Conservation (phyloP, 1,284 basidiomycete species). For the Trametes polyzona region DNA sequence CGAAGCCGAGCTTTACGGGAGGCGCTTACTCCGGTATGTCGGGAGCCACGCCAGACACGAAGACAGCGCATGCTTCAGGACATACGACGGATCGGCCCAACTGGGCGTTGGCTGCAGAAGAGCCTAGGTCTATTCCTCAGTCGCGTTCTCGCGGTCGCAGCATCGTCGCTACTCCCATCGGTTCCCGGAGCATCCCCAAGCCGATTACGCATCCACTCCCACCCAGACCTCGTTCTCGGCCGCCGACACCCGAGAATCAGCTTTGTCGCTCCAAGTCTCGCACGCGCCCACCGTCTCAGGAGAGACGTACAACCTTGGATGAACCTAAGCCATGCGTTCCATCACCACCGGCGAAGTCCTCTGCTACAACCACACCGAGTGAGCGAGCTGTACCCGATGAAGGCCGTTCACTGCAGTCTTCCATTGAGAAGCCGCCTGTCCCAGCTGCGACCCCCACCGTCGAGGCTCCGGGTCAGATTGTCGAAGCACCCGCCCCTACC, state of each 20-base stretch:
- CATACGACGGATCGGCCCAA: conserved; percentile 30
- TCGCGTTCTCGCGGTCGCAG: conserved; percentile 1
- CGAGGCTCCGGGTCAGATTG: too few species aligned
- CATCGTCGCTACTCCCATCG: background rate
- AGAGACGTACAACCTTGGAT: background rate
- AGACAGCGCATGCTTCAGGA: background rate
- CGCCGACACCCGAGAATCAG: background rate
- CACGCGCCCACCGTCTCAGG: background rate
- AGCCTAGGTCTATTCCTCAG: background rate
- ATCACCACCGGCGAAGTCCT: background rate
- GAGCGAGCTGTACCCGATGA: background rate
- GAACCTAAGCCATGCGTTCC: background rate
- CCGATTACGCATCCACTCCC: background rate
- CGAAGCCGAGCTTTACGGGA: background rate
- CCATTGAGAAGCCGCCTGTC: too few species aligned
- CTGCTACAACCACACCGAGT: background rate
- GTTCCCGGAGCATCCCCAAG: background rate
- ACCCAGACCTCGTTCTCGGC: background rate
- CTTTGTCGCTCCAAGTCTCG: background rate
- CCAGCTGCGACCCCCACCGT: too few species aligned
- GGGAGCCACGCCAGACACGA: background rate
- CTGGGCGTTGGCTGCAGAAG: conserved; percentile 31
- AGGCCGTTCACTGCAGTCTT: too few species aligned
- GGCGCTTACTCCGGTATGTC: background rate
- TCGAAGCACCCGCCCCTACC: too few species aligned